Evolutionary conservation across 306 rosid species (phyloP), one percentile per base, ranked within the genome.

Genomic region (Potentilla sterilis): DNA sequence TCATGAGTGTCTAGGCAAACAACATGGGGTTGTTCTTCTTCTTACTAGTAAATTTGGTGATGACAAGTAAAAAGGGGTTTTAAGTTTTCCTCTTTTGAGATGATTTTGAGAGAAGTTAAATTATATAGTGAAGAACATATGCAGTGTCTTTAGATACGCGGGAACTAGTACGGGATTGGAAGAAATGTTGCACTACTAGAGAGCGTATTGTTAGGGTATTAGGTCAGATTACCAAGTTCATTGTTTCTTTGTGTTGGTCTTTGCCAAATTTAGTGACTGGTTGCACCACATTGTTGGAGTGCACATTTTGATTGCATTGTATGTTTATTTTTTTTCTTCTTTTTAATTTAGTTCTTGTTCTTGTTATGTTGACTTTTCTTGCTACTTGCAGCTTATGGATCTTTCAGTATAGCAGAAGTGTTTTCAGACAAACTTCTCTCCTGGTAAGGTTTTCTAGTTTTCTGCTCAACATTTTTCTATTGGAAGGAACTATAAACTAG

Each of bases 301-400:
- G 34, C 55, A 2, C n/a, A 44, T 9, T 77, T 34, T 69, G 32
- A 68, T 85, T 62, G 70, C 7, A 18, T 73, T 62, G 21, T 59
- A 32, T 3, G 21, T 48, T 28, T 19, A 41, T 38, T n/a, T 12
- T 1, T 11, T 52, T 6, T n/a, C n/a, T 43, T 6, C 6, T 5
- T 16, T 61, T 32, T 28, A 28, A 1, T 28, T 28, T 28, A 28
- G 28, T 28, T 42, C 34, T 67, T 28, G 8, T 32, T 5, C 21
- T 42, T 32, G 2, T 51, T 19, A 22, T 32, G 6, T 64, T 62
- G 58, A 81, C 75, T 22, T 69, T 46, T 78, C 22, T 44, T 68
- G 75, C 66, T 59, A 46, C 75, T 84, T 86, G 81, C 90, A 88
- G 92, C 83, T 41, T 86, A 82, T 88, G 92, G 88, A 78, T 84